Base-by-base conservation (phyloP, 441 rosid genomes). In the Hura crepitans region DNA sequence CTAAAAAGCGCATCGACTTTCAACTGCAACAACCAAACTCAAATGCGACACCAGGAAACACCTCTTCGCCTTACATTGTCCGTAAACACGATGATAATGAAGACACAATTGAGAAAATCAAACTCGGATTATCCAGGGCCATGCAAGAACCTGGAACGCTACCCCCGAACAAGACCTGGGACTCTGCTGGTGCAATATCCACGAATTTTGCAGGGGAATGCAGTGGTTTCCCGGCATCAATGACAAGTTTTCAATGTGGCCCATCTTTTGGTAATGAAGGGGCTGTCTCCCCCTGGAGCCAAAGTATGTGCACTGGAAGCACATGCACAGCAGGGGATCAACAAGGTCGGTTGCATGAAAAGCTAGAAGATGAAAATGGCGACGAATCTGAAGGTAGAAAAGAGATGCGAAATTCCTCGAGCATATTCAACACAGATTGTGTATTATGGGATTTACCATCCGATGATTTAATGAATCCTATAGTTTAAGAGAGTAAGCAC, bases 1-100 rank as follows among this genome's bases (percentile, higher is more conserved):
- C 97, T 54, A 94, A 92, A 89, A 94, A 89, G 75, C 86, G 89
- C 18, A 85, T 92, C 17, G 91, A 89, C 75, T 87, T 85, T 81
- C 96, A 94, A 79, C 84, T 84, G 70, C 92, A 88, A 71, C 92
- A 85, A 77, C 76, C 89, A 6, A 68, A 65, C 68, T 22, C 72
- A 10, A 81, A 68, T 56, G 74, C 72, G 23, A 76, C 77, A 33
- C 76, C 75, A 33, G 81, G 82, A 60, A 82, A 74, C 65, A 64
- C 79, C 27, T 28, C 83, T 4, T 61, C 75, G 45, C 83, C 85
- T 72, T 77, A 72, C 69, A 42, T 76, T 28, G 74, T 68, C 22
- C 59, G 18, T 45, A 84, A 78, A 77, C 82, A 73, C 15, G 85
- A 81, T 1, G 82, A 75, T 42, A 83, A 80, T 56, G 85, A 85